Conservation (phyloP, 306 rosid species). For the Castanea sativa region DNA sequence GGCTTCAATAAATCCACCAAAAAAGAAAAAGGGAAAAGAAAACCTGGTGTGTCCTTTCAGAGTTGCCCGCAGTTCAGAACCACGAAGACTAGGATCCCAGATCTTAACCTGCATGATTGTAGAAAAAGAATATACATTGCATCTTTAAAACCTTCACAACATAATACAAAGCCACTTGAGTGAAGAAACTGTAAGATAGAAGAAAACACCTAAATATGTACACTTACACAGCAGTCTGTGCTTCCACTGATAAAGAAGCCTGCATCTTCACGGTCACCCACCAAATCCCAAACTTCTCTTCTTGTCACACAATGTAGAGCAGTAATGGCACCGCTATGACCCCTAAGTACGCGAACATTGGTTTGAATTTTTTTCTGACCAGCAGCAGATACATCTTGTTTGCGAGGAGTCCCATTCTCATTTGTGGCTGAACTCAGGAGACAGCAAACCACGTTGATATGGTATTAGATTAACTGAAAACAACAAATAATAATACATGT, state of each 20-base stretch:
- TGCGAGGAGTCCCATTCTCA: slow-evolving; percentile 75
- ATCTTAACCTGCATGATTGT: slow-evolving; percentile 74
- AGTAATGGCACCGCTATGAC: slow-evolving; percentile 88
- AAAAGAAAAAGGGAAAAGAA: slow-evolving; percentile 5
- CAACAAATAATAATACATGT: slow-evolving; percentile 2
- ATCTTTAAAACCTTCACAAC: slow-evolving; percentile 12
- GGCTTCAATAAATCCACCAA: not conserved
- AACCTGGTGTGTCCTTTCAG: slow-evolving; percentile 90
- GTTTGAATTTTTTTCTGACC: slow-evolving; percentile 94
- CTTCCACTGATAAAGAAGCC: slow-evolving; percentile 98
- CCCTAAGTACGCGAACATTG: slow-evolving; percentile 88
- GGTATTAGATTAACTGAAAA: slow-evolving; percentile 9
- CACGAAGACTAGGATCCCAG: slow-evolving; percentile 99
- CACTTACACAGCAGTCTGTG: slow-evolving; percentile 84
- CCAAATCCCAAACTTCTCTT: slow-evolving; percentile 98
- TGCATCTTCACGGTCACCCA: slow-evolving; percentile 99
- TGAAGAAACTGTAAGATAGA: slow-evolving; percentile 18
- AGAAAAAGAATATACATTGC: slow-evolving; percentile 20
- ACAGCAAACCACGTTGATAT: slow-evolving; percentile 11
- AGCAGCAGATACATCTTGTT: slow-evolving; percentile 62
- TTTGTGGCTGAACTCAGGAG: slow-evolving; percentile 38
- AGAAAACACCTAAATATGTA: slow-evolving; percentile 15
- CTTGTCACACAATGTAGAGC: slow-evolving; percentile 96
- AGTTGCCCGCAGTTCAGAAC: slow-evolving; percentile 96
- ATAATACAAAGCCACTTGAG: slow-evolving; percentile 10